Conservation (phyloP, 495 filamentous ascomycete genomes). For the Wilcoxina mikolae region DNA sequence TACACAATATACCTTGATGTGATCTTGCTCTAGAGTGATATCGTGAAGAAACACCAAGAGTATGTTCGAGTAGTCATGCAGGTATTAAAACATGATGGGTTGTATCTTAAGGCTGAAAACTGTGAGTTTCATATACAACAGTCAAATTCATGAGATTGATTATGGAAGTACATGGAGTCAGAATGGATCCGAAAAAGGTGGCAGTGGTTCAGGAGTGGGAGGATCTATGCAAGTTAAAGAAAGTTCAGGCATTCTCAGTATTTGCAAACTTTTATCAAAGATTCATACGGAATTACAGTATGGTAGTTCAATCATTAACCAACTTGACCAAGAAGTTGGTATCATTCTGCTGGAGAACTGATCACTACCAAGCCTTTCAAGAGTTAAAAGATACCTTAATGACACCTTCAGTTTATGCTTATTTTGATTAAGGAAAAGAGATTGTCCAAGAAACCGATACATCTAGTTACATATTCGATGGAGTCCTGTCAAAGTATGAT, state of each 20-base stretch:
- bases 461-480: constrained; percentile 9
- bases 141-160: constrained; percentile 11
- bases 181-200: constrained; percentile 24
- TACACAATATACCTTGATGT: background rate
- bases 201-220: constrained; percentile 8
- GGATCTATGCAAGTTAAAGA: constrained; percentile 6
- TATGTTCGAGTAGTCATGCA: background rate
- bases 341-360: no score
- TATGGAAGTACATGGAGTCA: constrained; percentile 21
- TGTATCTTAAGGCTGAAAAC: constrained; percentile 29
- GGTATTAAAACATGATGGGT: constrained; percentile 2
- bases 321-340: no score
- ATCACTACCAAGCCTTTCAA: no score
- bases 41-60: background rate
- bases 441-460: constrained; percentile 7
- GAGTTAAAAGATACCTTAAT: no score
- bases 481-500: constrained; percentile 3
- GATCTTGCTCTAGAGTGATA: constrained; percentile 9
- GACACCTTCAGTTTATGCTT: background rate
- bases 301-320: background rate
- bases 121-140: constrained; percentile 10
- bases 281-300: background rate
- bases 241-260: constrained; percentile 18
- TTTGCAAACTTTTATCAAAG: constrained; percentile 19
- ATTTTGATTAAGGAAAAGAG: constrained; percentile 6